Percentiles rank a stretch among this genome's conserved stretches.
phyloP scores from a whole-genome alignment of 768 basidiomycete species.

The Psilocybe cyanescens region DNA sequence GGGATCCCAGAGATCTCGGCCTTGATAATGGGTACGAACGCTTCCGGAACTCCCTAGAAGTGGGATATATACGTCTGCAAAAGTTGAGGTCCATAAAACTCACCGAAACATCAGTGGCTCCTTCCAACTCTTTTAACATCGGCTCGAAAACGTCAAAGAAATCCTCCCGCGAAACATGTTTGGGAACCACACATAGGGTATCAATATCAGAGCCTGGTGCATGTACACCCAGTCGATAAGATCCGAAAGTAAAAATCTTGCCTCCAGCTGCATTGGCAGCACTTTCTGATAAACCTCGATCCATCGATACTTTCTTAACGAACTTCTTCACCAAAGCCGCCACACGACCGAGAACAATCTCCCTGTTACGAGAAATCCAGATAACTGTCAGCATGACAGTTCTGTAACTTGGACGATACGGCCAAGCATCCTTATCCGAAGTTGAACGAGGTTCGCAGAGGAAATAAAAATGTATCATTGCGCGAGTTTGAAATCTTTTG shows the following conservation, averaged over 20 bases:
- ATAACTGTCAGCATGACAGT: slow-evolving; percentile 13
- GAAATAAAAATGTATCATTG: not conserved
- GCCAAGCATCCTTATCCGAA: slow-evolving; percentile 5
- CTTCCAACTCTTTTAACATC: slow-evolving; percentile 84
- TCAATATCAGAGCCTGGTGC: slow-evolving; percentile 97
- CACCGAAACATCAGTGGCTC: slow-evolving; percentile 88
- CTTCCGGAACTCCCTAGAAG: slow-evolving; percentile 89
- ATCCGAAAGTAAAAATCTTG: slow-evolving; percentile 99
- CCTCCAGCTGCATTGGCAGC: slow-evolving; percentile 92
- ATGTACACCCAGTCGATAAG: slow-evolving; percentile 97
- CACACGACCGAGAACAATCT: slow-evolving; percentile 89
- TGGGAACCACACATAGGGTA: slow-evolving; percentile 96
- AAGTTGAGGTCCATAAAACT: slow-evolving; percentile 28
- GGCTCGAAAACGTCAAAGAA: slow-evolving; percentile 92
- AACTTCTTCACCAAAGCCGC: slow-evolving; percentile 92
- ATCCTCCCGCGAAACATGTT: slow-evolving; percentile 94
- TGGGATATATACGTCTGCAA: slow-evolving; percentile 6
- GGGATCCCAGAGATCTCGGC: slow-evolving; percentile 90
- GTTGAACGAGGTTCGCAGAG: not conserved
- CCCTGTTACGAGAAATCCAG: slow-evolving; percentile 54
- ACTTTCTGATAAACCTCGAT: slow-evolving; percentile 83
- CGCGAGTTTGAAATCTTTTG: not conserved
- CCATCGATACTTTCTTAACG: slow-evolving; percentile 79
- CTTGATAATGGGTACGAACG: slow-evolving; percentile 95
- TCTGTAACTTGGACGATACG: not conserved